Conservation (phyloP, 352 stramenopile species). For the Globisporangium acanthophoron region DNA sequence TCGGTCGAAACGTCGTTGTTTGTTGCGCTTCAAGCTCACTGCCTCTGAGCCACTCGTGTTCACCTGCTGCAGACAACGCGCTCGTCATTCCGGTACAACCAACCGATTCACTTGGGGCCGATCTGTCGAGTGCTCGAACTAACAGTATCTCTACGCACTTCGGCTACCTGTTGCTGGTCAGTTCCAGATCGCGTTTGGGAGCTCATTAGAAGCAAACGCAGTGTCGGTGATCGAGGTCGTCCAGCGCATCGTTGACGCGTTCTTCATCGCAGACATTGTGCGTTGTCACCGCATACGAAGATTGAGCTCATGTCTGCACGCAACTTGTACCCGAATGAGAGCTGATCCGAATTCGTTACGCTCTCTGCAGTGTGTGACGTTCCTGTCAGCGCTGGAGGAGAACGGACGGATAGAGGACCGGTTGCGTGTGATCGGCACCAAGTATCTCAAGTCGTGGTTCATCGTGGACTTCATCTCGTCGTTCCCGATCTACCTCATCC, state of each 20-base stretch:
- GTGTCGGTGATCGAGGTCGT: slow-evolving; percentile 37
- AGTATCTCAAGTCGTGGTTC: slow-evolving; percentile 74
- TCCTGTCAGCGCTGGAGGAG: slow-evolving; percentile 63
- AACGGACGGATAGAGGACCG: slow-evolving; percentile 50
- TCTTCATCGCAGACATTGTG: slow-evolving; percentile 77
- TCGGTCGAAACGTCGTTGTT: background rate
- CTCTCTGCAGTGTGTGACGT: slow-evolving; percentile 48
- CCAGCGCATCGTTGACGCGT: slow-evolving; percentile 52
- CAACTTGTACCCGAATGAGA: background rate
- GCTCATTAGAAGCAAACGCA: slow-evolving; percentile 13
- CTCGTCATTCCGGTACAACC: slow-evolving; percentile 51
- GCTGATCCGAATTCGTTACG: background rate
- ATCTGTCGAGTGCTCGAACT: background rate
- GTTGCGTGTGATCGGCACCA: slow-evolving; percentile 33
- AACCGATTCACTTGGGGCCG: background rate
- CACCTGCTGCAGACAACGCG: slow-evolving; percentile 48
- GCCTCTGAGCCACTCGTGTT: background rate
- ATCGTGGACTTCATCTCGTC: slow-evolving; percentile 66
- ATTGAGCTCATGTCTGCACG: background rate
- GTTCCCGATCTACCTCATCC: slow-evolving; percentile 67
- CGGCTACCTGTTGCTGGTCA: slow-evolving; percentile 10
- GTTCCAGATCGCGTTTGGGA: slow-evolving; percentile 68
- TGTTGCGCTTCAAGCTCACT: background rate
- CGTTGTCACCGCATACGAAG: slow-evolving; percentile 4
- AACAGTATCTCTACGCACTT: background rate